A percentile compares a stretch with the other conserved stretches of the same genome.
phyloP scores from a whole-genome alignment of 2,329 filamentous ascomycete species.

The Aspergillus japonicus region DNA sequence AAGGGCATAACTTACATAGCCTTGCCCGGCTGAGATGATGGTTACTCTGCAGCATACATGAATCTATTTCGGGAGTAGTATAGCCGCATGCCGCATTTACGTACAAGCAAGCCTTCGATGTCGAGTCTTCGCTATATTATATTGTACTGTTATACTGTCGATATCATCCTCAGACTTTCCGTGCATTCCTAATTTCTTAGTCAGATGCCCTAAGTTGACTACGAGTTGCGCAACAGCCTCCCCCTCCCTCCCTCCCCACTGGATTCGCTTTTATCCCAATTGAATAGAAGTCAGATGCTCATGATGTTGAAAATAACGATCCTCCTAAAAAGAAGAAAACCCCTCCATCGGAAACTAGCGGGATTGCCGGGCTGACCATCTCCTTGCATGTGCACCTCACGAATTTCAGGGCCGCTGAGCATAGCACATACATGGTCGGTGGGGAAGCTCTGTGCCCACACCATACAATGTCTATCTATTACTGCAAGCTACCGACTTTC shows the following conservation, averaged over 20 bases:
- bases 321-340: no score
- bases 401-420: conserved; percentile 1
- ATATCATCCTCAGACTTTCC: not conserved
- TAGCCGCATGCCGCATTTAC: conserved; percentile 1
- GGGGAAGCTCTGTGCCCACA: not conserved
- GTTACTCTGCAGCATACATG: conserved; percentile 1
- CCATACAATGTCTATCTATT: not conserved
- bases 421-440: not conserved
- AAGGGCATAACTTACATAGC: conserved; percentile 4
- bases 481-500: not conserved
- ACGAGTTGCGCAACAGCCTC: no score
- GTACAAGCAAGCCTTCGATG: not conserved
- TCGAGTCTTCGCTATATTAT: not conserved
- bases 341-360: not conserved
- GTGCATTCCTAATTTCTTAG: not conserved
- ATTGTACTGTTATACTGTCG: not conserved
- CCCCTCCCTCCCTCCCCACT: no score
- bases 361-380: conserved; percentile 3
- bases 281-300: not conserved
- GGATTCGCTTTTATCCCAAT: not conserved
- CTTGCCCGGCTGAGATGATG: conserved; percentile 9
- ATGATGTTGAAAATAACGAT: not conserved
- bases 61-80: not conserved
- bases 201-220: not conserved
- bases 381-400: conserved; percentile 9